A percentile compares a stretch with the other conserved stretches of the same genome.
Conservation (phyloP, 768 basidiomycete genomes). For the Hypholoma fasciculare region DNA sequence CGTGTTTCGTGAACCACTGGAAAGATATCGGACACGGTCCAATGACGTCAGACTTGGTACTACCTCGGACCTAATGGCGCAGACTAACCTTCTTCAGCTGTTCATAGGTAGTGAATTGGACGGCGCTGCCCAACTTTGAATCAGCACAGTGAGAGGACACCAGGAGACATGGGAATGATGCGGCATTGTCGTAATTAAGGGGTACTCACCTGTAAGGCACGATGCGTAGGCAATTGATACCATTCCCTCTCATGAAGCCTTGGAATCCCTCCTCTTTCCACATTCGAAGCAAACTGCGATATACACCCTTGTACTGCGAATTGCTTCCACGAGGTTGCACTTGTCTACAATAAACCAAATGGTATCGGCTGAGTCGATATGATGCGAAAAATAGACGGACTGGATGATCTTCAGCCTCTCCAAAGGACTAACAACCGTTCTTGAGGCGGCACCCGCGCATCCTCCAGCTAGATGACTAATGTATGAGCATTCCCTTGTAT, state of each 20-base stretch:
- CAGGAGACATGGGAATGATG: constrained; percentile 1
- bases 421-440: constrained; percentile 90
- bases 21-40: neutral
- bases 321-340: constrained; percentile 73
- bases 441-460: constrained; percentile 66
- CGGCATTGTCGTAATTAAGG: neutral
- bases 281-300: constrained; percentile 82
- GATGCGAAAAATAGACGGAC: constrained; percentile 45
- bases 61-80: neutral
- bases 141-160: neutral
- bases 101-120: constrained; percentile 89
- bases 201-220: constrained; percentile 75
- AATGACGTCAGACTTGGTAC: constrained; percentile 30
- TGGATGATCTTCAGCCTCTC: constrained; percentile 97
- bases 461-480: constrained; percentile 43
- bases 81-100: constrained; percentile 77
- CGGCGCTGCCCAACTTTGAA: constrained; percentile 48
- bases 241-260: constrained; percentile 94
- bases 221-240: constrained; percentile 88
- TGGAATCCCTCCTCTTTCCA: constrained; percentile 92
- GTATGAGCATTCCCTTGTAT: constrained; percentile 2
- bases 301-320: constrained; percentile 81
- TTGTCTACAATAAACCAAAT: constrained; percentile 53
- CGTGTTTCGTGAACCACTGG: constrained; percentile 70
- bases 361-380: too few relatives aligned